A percentile compares a stretch with the other conserved stretches of the same genome.
These are phyloP conservation scores for Plasmodium coatneyi DNA, from an alignment of 169 alveolate species.

Conservation along the genomic window DNA sequence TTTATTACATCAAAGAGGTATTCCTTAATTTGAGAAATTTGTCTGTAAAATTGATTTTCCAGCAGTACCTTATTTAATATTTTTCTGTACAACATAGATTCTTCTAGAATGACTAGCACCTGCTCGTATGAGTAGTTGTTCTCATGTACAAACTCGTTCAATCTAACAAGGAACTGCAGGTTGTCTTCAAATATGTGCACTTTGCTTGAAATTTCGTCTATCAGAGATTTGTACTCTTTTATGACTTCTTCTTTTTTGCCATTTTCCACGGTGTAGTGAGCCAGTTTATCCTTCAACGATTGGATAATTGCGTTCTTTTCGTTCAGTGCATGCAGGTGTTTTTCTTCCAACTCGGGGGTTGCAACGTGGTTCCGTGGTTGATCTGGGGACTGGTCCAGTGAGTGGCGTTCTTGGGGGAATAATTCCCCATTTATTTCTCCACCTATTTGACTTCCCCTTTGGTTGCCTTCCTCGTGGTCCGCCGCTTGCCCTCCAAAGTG, in stretches of 20 bases:
- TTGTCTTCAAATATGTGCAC: slow-evolving; percentile 62
- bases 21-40: slow-evolving; percentile 48
- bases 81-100: slow-evolving; percentile 38
- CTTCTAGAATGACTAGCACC: slow-evolving; percentile 9
- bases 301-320: slow-evolving; percentile 37
- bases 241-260: slow-evolving; percentile 31
- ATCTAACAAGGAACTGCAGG: slow-evolving; percentile 18
- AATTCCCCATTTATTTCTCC: neutral
- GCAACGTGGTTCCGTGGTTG: neutral
- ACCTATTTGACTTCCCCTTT: neutral
- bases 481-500: neutral
- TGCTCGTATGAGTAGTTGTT: slow-evolving; percentile 35
- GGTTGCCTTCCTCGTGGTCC: neutral
- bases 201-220: slow-evolving; percentile 29
- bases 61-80: slow-evolving; percentile 6
- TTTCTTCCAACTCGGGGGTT: neutral
- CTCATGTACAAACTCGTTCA: slow-evolving; percentile 41
- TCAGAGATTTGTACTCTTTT: slow-evolving; percentile 23
- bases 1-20: slow-evolving; percentile 29
- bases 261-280: slow-evolving; percentile 22
- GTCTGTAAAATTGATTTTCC: slow-evolving; percentile 48
- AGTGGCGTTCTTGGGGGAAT: neutral
- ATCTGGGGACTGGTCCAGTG: neutral
- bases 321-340: neutral
- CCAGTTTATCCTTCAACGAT: slow-evolving; percentile 18